phyloP scores from a whole-genome alignment of 2,329 filamentous ascomycete species.

The Epichloe gansuensis region DNA sequence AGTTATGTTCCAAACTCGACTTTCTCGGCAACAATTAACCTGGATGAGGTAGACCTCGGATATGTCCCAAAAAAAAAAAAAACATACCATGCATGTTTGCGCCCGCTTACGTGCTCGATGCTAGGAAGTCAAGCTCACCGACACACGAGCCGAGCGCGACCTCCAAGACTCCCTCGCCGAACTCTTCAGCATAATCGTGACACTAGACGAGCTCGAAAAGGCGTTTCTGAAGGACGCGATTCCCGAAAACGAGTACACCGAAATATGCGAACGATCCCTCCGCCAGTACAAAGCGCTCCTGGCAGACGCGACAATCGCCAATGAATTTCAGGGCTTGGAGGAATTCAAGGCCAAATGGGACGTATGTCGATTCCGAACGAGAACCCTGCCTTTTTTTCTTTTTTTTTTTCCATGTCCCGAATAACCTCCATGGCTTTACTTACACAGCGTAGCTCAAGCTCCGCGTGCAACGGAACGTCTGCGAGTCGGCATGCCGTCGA shows the following conservation, averaged over 20 bases:
- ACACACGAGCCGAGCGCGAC: conserved; percentile 78
- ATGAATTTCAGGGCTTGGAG: conserved; percentile 76
- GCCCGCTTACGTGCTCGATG: not conserved
- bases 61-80: too few relatives aligned
- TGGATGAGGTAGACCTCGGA: conserved; percentile 61
- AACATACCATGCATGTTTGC: not conserved
- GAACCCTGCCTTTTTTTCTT: not conserved
- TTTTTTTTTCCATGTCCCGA: too few relatives aligned
- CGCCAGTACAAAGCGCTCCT: conserved; percentile 96
- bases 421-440: not conserved
- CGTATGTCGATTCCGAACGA: conserved; percentile 37
- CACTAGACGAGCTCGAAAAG: conserved; percentile 88
- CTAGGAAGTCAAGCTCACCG: conserved; percentile 85
- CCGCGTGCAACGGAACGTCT: conserved; percentile 88
- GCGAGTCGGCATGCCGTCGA: conserved; percentile 84
- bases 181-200: conserved; percentile 94
- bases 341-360: conserved; percentile 88
- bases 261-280: conserved; percentile 84
- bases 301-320: conserved; percentile 80
- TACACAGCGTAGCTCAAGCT: conserved; percentile 61
- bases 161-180: conserved; percentile 93
- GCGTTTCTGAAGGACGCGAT: conserved; percentile 95
- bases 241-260: conserved; percentile 82
- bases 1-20: conserved; percentile 81
- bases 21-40: conserved; percentile 78